Evolutionary conservation across 2,329 filamentous ascomycete species (phyloP).

Genomic region (Trichoderma sp.): DNA sequence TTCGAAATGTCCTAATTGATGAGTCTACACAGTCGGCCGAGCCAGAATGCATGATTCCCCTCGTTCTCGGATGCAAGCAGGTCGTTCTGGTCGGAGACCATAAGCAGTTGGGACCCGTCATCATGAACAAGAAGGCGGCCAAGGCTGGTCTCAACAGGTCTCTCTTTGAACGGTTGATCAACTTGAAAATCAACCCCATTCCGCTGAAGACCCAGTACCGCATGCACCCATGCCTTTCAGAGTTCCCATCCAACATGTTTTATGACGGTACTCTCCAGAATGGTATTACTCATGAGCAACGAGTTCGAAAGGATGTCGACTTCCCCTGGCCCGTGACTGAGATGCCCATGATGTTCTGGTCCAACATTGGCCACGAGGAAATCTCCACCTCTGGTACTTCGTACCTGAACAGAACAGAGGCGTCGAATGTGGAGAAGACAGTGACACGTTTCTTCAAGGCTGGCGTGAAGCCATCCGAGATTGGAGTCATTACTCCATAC

Average conservation of each 20-base stretch:
- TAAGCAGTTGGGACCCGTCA: slow-evolving; percentile 95
- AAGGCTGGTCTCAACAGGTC: slow-evolving; percentile 97
- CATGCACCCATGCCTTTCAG: slow-evolving; percentile 96
- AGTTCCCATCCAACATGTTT: slow-evolving; percentile 99
- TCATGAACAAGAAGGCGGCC: slow-evolving; percentile 99
- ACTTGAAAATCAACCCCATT: slow-evolving; percentile 85
- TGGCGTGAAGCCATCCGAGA: slow-evolving; percentile 87
- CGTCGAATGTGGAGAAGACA: slow-evolving; percentile 96
- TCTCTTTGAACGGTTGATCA: slow-evolving; percentile 94
- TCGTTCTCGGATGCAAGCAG: slow-evolving; percentile 97
- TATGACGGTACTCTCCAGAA: slow-evolving; percentile 98
- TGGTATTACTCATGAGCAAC: slow-evolving; percentile 85
- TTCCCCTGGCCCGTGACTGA: slow-evolving; percentile 96
- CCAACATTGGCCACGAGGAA: slow-evolving; percentile 94
- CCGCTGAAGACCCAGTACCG: slow-evolving; percentile 96
- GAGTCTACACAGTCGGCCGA: slow-evolving; percentile 98
- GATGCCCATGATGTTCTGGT: slow-evolving; percentile 99
- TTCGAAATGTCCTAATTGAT: slow-evolving; percentile 95
- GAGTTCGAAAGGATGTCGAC: slow-evolving; percentile 88
- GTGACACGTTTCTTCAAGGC: slow-evolving; percentile 99
- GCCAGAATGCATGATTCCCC: slow-evolving; percentile 97
- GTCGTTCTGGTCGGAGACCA: slow-evolving; percentile 98
- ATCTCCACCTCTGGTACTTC: slow-evolving; percentile 97
- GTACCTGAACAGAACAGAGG: slow-evolving; percentile 96
- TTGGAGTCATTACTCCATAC: slow-evolving; percentile 98